Conservation (phyloP, 31 red algal species). For the Bonnemaisonia californica region DNA sequence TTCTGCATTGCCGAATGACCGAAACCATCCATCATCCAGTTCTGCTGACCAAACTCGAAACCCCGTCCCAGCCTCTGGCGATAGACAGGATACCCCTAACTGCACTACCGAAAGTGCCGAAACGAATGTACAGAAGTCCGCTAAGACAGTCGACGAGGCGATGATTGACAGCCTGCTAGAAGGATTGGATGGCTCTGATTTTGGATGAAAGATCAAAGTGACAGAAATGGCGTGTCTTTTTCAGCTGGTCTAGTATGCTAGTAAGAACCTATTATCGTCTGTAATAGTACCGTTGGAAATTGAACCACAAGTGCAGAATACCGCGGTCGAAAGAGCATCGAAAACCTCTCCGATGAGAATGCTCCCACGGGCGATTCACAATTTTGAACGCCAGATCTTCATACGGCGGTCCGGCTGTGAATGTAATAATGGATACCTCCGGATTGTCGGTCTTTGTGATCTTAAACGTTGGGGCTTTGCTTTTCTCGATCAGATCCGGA, state of each 20-base stretch:
- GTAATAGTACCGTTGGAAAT: conserved; percentile 79
- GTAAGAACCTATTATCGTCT: conserved; percentile 42
- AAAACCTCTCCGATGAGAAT: conserved; percentile 80
- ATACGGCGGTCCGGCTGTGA: conserved; percentile 87
- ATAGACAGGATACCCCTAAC: background rate
- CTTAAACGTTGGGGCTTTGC: conserved; percentile 66
- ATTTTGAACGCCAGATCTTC: conserved; percentile 93
- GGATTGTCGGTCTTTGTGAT: conserved; percentile 59
- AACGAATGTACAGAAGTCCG: background rate
- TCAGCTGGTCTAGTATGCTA: conserved; percentile 1
- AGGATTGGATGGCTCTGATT: conserved; percentile 25
- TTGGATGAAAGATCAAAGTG: conserved; percentile 14
- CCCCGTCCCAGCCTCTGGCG: background rate
- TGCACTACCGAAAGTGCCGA: background rate
- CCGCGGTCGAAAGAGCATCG: conserved; percentile 87
- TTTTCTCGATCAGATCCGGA: conserved; percentile 75
- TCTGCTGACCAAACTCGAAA: background rate
- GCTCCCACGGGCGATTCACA: conserved; percentile 85
- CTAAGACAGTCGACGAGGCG: background rate
- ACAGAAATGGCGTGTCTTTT: background rate
- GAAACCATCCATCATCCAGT: background rate
- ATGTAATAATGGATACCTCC: conserved; percentile 84
- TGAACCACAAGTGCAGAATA: conserved; percentile 87
- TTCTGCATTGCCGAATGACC: background rate
- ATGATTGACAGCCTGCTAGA: conserved; percentile 27